Conservation (phyloP, 805 yeast species). For the Ogataea dorogensis region DNA sequence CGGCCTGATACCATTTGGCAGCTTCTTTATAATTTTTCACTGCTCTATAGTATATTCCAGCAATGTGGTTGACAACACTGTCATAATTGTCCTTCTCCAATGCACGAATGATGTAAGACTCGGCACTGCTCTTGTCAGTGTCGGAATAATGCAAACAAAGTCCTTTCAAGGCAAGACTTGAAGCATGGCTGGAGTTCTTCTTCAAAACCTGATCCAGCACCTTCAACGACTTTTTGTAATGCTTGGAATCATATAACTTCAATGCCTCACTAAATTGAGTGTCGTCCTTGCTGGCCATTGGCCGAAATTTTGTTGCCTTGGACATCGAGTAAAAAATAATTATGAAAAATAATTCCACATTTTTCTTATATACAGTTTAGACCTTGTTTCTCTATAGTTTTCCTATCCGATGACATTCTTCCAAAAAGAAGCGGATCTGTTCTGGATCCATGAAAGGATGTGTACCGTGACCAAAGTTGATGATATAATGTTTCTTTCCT, state of each 20-base stretch:
- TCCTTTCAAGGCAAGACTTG: constrained; percentile 83
- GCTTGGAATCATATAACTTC: constrained; percentile 76
- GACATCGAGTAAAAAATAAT: constrained; percentile 5
- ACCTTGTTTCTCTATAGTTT: constrained; percentile 12
- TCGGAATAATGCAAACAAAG: constrained; percentile 58
- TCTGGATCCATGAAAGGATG: constrained; percentile 98
- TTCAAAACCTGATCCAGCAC: constrained; percentile 71
- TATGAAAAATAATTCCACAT: neutral
- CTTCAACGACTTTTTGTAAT: constrained; percentile 83
- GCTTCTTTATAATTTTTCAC: constrained; percentile 72
- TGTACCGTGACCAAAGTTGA: constrained; percentile 97
- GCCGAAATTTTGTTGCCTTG: constrained; percentile 6
- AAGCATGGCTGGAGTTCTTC: constrained; percentile 73
- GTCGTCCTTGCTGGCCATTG: constrained; percentile 55
- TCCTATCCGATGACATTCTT: constrained; percentile 85
- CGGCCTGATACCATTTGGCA: constrained; percentile 69
- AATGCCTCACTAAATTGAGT: constrained; percentile 77
- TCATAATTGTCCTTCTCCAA: constrained; percentile 55
- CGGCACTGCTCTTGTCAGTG: constrained; percentile 59
- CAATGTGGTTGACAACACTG: constrained; percentile 77
- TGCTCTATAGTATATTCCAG: constrained; percentile 78
- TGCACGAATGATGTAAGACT: constrained; percentile 58
- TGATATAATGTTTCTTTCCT: constrained; percentile 85
- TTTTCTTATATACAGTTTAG: neutral
- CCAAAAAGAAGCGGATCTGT: constrained; percentile 75